Conservation (phyloP, 2,329 filamentous ascomycete species). For the Polytolypa hystricis region DNA sequence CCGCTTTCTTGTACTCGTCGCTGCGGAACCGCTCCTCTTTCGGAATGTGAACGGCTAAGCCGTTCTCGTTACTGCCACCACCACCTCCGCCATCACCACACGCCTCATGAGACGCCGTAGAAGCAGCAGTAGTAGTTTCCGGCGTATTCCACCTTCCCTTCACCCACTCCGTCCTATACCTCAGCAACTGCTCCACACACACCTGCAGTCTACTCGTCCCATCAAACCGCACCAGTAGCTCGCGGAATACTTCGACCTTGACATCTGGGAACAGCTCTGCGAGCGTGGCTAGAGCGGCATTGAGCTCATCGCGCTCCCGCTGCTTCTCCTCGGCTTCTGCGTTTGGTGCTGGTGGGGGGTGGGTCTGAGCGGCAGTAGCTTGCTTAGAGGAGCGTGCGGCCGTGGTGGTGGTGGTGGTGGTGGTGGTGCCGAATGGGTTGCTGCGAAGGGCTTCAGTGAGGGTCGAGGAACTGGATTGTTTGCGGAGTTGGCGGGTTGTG, state of each 20-base stretch:
- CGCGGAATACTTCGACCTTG: conserved; percentile 37
- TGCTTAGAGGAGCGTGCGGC: conserved; percentile 7
- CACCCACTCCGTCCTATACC: conserved; percentile 37
- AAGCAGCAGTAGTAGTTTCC: conserved; percentile 10
- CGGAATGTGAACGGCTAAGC: conserved; percentile 21
- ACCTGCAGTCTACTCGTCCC: conserved; percentile 36
- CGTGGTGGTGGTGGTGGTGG: conserved; percentile 17
- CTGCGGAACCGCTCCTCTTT: conserved; percentile 34
- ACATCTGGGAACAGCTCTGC: conserved; percentile 36
- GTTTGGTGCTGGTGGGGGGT: conserved; percentile 3
- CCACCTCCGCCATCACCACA: conserved; percentile 1
- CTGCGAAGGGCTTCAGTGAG: conserved; percentile 34
- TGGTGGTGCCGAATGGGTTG: conserved; percentile 30
- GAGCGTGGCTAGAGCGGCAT: conserved; percentile 30
- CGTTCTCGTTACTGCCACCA: conserved; percentile 6
- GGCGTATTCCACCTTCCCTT: conserved; percentile 36
- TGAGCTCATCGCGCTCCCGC: conserved; percentile 30
- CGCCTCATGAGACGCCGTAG: conserved; percentile 7
- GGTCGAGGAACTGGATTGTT: conserved; percentile 19
- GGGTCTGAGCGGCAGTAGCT: conserved; percentile 7
- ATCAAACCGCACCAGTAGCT: conserved; percentile 36
- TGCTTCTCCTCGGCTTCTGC: conserved; percentile 21
- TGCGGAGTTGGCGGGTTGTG: conserved; percentile 1
- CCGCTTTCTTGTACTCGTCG: conserved; percentile 32
- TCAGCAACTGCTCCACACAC: conserved; percentile 37